phyloP scores from a whole-genome alignment of 2,329 filamentous ascomycete genomes.

The Thelonectria rubi region DNA sequence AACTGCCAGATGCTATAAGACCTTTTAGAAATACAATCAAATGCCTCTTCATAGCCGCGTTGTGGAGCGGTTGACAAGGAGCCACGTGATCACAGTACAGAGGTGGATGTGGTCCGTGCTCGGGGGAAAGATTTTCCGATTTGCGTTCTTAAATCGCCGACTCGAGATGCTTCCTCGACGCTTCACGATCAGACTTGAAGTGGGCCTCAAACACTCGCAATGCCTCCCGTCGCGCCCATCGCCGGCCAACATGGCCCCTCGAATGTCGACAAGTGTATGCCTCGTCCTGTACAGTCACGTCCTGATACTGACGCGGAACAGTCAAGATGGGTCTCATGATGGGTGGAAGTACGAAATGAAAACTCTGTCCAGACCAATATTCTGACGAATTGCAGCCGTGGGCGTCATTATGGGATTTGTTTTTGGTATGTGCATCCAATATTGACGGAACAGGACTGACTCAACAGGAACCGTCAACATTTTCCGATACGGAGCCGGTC shows the following conservation, averaged over 20 bases:
- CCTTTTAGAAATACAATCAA: slow-evolving; percentile 33
- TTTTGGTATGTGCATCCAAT: slow-evolving; percentile 70
- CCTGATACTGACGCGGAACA: slow-evolving; percentile 34
- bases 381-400: slow-evolving; percentile 72
- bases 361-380: neutral
- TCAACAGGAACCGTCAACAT: slow-evolving; percentile 87
- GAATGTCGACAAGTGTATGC: slow-evolving; percentile 63
- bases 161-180: too few relatives aligned
- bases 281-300: too few relatives aligned
- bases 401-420: slow-evolving; percentile 98
- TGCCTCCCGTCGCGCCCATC: slow-evolving; percentile 55
- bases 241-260: slow-evolving; percentile 59
- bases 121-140: slow-evolving; percentile 41
- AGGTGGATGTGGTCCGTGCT: slow-evolving; percentile 32
- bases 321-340: slow-evolving; percentile 97
- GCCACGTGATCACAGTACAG: slow-evolving; percentile 50
- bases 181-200: too few relatives aligned
- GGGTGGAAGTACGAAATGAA: slow-evolving; percentile 83
- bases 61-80: slow-evolving; percentile 40
- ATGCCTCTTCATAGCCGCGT: slow-evolving; percentile 37
- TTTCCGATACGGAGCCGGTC: slow-evolving; percentile 91
- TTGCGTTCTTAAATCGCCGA: slow-evolving; percentile 24
- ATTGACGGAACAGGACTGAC: slow-evolving; percentile 27
- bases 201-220: slow-evolving; percentile 25
- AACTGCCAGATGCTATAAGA: slow-evolving; percentile 16